Conservation (phyloP, 2,329 filamentous ascomycete genomes). For the Arthroderma uncinatum region DNA sequence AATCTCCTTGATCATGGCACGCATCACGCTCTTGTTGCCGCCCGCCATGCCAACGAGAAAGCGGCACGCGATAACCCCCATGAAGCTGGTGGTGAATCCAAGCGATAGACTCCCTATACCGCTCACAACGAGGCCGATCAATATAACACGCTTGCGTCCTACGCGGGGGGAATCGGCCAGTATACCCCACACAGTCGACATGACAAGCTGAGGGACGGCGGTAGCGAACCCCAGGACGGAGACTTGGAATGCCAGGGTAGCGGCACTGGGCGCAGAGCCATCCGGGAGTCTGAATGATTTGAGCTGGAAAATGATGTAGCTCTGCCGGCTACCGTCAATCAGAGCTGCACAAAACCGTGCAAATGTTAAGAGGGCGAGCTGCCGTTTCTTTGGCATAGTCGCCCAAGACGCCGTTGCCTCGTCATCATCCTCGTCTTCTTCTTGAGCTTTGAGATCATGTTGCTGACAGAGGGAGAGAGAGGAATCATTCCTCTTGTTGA, state of each 20-base stretch:
- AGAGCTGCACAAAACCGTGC: not conserved
- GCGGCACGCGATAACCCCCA: not conserved
- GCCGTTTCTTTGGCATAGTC: not conserved
- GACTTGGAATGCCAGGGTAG: not conserved
- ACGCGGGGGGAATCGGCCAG: not conserved
- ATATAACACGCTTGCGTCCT: not conserved
- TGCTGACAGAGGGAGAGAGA: not conserved
- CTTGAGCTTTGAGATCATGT: not conserved
- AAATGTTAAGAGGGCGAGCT: not conserved
- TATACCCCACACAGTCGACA: not conserved
- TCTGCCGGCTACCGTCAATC: not conserved
- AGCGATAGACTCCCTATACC: not conserved
- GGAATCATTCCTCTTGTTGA: not conserved
- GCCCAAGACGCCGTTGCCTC: not conserved
- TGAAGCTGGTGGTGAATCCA: not conserved
- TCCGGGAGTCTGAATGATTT: not conserved
- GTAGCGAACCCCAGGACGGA: not conserved
- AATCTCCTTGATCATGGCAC: constrained; percentile 1
- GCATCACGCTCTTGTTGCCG: not conserved
- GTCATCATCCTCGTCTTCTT: not conserved
- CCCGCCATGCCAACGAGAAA: not conserved
- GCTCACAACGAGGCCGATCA: not conserved
- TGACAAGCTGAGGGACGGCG: not conserved
- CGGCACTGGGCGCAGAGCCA: not conserved
- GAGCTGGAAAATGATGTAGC: not conserved